Conservation (phyloP, 2,329 filamentous ascomycete species). For the Kalmusia sp. region DNA sequence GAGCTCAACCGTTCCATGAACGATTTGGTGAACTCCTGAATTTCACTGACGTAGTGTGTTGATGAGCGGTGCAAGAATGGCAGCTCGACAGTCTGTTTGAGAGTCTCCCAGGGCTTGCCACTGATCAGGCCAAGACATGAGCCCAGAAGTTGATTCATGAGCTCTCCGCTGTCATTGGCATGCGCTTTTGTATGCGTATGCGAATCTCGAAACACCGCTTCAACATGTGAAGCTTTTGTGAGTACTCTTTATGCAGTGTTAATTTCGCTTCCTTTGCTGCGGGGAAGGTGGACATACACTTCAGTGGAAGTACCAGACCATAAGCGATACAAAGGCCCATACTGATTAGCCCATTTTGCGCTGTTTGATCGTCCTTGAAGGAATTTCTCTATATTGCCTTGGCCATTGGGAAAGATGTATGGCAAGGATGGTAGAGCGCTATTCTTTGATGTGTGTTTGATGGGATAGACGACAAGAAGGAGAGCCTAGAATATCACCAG, state of each 20-base stretch:
- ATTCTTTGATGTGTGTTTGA: no score
- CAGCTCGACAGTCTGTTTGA: slow-evolving; percentile 26
- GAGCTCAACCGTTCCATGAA: slow-evolving; percentile 4
- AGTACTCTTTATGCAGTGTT: slow-evolving; percentile 14
- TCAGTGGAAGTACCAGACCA: slow-evolving; percentile 47
- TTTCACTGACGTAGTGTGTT: slow-evolving; percentile 5
- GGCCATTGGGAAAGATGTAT: slow-evolving; percentile 28
- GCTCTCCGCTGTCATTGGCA: slow-evolving; percentile 52
- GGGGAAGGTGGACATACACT: slow-evolving; percentile 40
- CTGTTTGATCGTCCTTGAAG: slow-evolving; percentile 45
- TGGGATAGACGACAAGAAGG: no score
- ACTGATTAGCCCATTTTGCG: slow-evolving; percentile 37
- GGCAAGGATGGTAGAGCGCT: slow-evolving; percentile 14
- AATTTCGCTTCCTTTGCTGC: neutral
- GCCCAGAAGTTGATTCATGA: slow-evolving; percentile 51
- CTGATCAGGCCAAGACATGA: slow-evolving; percentile 54
- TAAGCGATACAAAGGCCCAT: slow-evolving; percentile 48
- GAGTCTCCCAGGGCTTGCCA: slow-evolving; percentile 32
- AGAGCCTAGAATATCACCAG: no score
- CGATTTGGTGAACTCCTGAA: slow-evolving; percentile 8
- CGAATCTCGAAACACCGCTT: slow-evolving; percentile 52
- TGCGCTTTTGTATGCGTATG: slow-evolving; percentile 52
- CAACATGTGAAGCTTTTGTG: slow-evolving; percentile 18
- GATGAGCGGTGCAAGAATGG: slow-evolving; percentile 23
- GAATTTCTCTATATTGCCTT: slow-evolving; percentile 52